Base-by-base conservation (phyloP, 179 eudicot genomes). In the Nepenthes alata region DNA sequence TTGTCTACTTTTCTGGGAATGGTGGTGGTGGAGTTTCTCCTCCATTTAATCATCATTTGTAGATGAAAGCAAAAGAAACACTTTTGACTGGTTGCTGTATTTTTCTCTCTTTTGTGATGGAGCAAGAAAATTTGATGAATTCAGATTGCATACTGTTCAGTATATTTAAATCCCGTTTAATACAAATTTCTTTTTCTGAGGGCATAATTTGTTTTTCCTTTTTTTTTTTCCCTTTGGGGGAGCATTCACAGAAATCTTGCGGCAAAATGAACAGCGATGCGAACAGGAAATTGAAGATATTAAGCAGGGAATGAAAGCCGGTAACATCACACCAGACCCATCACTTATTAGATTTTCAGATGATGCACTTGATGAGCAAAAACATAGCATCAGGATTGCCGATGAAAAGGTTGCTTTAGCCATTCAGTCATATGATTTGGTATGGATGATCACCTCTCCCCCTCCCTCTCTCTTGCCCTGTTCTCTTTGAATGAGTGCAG, bases 391-490 rank as follows among this genome's bases (percentile, higher is more conserved):
- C 70, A 78, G 98, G 70, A 89, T 93, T 81, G 98, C 96, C 70
- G 98, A 89, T 76, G 96, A 93, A 75, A 93, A 93, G 74, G 96
- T 89, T 76, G 88, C 97, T 7, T 79, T 93, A 74, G 98, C 98
- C 49, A 67, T 67, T 58, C 98, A 89, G 72, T 90, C 91, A 38
- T 93, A 93, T 79, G 98, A 89, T 74, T 64, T 93, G 98, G 96
- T 91, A 89, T 41, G 57, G 25, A 61, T 11, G 36, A 53, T 54
- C 37, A 51, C 56, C 38, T 53, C 48, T 34, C n/a, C 37, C 14
- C 47, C 34, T 38, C 64, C 16, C 64, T 58, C 59, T 51, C 36
- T 59, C 14, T 52, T 15, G 35, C 64, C 16, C 64, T 58, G 57
- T 51, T 25, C 56, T 14, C 58, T 57, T 51, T 37, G 16, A 14